Base-by-base conservation (phyloP, 257 asterid genomes). In the Eustoma russellianum region DNA sequence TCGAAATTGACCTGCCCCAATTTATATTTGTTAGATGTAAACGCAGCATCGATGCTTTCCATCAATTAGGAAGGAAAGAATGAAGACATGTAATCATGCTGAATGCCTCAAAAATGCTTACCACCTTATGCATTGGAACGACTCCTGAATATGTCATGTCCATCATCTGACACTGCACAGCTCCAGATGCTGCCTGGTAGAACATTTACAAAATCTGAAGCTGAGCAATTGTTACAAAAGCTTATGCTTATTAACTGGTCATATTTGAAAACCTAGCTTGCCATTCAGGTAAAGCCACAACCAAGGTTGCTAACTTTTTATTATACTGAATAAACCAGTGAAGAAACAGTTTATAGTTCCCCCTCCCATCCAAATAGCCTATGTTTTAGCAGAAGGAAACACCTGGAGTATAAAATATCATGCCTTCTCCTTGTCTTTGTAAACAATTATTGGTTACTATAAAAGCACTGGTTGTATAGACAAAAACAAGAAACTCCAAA, bases 41-140 rank as follows among this genome's bases (percentile, higher is more conserved):
- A 46, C 34, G 58, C 43, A 50, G 41, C 33, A 14, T 55, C 17
- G 41, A 48, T 28, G 24, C 33, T 33, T 40, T 28, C 49, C 15
- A 60, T 28, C 41, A 44, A 57, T 48, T 13, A 13, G 13, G 24
- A 19, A 12, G 9, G 52, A 46, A 53, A 34, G 43, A 33, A 17
- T 19, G 34, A 47, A 48, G 44, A 44, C 16, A 57, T 4, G 13
- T 24, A 7, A 7, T 17, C 55, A 34, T 28, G 13, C 17, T 1
- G 11, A 54, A 70, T 6, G 9, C 18, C 30, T 24, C 3, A 61
- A 66, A 7, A 49, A 15, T 16, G 24, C 16, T n/a, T 19, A 40
- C 60, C 58, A 88, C 97, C 87, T 85, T 89, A 75, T 89, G 97
- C 89, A 89, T 89, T 2, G 97, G 97, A 76, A 89, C 97, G 48